Evolutionary conservation across 345 rosid species (phyloP), one percentile per base, ranked within the genome.

Genomic region (Conringia planisiliqua): DNA sequence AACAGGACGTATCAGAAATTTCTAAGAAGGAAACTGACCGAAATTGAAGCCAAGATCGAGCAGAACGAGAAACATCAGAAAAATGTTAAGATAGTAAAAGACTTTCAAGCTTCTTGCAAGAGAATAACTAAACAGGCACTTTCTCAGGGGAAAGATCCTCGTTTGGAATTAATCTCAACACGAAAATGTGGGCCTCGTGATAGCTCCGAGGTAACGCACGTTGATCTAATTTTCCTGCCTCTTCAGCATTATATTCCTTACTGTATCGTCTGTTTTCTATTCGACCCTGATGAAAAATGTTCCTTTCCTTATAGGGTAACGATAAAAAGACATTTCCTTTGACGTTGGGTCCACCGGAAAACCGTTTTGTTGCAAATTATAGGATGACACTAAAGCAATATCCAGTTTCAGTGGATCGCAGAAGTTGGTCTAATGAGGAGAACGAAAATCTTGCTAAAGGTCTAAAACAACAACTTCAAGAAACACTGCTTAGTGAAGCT

Each of bases 1-100:
- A 95, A 95, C 72, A 88, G 97, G 73, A 81, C 89, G 2, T 87
- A 81, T 56, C 99, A 95, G 85, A 92, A 77, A 82, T 85, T 90
- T 44, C 74, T 89, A 14, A 78, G 90, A 71, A 75, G 75, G 74
- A 90, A 95, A 80, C 72, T 95, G 83, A 66, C 67, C 65, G 83
- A 87, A 57, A 84, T 89, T 81, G 92, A 90, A 76, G 86, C 92
- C 65, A 88, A 88, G 71, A 86, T 90, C 50, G 97, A 86, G 90
- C 90, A 86, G 87, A 92, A 86, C 81, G 83, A 85, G 86, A 83
- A 87, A 80, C 80, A 87, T 85, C 84, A 68, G 84, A 83, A 89
- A 46, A 89, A 92, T 57, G 86, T 92, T 67, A 82, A 85, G 76
- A 79, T 86, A 63, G 83, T 95, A 35, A 85, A 82, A 79, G 90